Percentiles rank a stretch among this genome's conserved stretches.
Evolutionary conservation across 164 flowering plant genomes (phyloP).

Genomic region (Malania oleifera): DNA sequence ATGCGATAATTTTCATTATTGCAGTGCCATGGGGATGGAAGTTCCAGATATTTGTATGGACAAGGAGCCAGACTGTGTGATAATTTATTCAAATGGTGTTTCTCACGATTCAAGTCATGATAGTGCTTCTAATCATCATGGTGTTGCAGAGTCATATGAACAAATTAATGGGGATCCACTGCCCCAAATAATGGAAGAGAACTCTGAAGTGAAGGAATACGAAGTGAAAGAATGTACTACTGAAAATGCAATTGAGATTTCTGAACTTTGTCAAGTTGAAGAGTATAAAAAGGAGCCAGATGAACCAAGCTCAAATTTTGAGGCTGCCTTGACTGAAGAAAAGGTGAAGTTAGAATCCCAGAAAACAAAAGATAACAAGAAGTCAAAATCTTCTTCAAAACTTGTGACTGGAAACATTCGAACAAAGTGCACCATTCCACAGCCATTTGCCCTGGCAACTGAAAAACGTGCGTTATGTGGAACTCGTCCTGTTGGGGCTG

Average conservation of each 20-base stretch:
- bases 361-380: conserved; percentile 17
- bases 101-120: conserved; percentile 21
- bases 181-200: conserved; percentile 22
- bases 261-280: conserved; percentile 16
- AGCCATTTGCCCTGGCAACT: neutral
- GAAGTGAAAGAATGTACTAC: conserved; percentile 42
- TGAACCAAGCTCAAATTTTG: conserved; percentile 9
- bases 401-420: neutral
- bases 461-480: neutral
- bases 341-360: conserved; percentile 7
- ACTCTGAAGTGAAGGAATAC: conserved; percentile 30
- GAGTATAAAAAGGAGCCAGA: conserved; percentile 16
- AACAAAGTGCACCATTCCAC: neutral
- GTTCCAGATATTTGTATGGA: conserved; percentile 40
- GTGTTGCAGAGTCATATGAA: conserved; percentile 18
- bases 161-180: conserved; percentile 17
- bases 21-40: conserved; percentile 40
- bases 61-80: conserved; percentile 35
- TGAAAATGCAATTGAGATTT: conserved; percentile 19
- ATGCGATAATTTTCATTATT: conserved; percentile 3
- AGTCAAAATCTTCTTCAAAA: conserved; percentile 16
- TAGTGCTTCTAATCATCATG: conserved; percentile 10
- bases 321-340: conserved; percentile 13
- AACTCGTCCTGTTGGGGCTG: neutral
- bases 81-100: conserved; percentile 24